Evolutionary conservation across 352 stramenopile species (phyloP).

Genomic region (Phytopythium montanum): DNA sequence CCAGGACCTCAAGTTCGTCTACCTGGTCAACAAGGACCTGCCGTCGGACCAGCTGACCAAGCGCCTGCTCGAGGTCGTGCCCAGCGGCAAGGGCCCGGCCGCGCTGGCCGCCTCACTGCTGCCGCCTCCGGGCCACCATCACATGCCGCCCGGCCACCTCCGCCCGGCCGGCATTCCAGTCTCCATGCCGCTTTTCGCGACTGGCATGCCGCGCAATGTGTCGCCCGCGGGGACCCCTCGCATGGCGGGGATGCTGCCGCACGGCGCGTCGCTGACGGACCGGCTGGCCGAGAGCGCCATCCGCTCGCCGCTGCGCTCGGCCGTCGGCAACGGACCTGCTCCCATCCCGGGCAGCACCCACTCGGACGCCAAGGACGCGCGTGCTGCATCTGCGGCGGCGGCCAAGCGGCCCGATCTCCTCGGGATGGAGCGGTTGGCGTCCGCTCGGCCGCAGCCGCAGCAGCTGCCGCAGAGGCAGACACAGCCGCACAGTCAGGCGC

Average conservation of each 20-base stretch:
- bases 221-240: constrained; percentile 19
- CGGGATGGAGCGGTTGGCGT: constrained; percentile 30
- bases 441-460: constrained; percentile 28
- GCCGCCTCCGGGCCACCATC: constrained; percentile 6
- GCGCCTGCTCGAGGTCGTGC: constrained; percentile 69
- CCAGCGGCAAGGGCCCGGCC: constrained; percentile 30
- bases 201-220: constrained; percentile 20
- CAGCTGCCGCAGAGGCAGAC: constrained; percentile 13
- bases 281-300: constrained; percentile 9
- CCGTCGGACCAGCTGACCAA: constrained; percentile 72
- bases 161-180: constrained; percentile 4
- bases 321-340: background rate
- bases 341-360: constrained; percentile 11
- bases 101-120: constrained; percentile 21
- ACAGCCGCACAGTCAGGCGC: background rate
- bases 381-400: background rate
- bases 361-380: constrained; percentile 5
- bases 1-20: constrained; percentile 87
- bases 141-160: background rate
- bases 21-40: constrained; percentile 84
- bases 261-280: constrained; percentile 16
- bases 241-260: constrained; percentile 25
- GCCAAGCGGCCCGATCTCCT: constrained; percentile 32
- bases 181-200: constrained; percentile 34
- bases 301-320: constrained; percentile 7